These are phyloP conservation scores for Tylopilus sp. DNA, from an alignment of 768 basidiomycete genomes.

Conservation along the genomic window DNA sequence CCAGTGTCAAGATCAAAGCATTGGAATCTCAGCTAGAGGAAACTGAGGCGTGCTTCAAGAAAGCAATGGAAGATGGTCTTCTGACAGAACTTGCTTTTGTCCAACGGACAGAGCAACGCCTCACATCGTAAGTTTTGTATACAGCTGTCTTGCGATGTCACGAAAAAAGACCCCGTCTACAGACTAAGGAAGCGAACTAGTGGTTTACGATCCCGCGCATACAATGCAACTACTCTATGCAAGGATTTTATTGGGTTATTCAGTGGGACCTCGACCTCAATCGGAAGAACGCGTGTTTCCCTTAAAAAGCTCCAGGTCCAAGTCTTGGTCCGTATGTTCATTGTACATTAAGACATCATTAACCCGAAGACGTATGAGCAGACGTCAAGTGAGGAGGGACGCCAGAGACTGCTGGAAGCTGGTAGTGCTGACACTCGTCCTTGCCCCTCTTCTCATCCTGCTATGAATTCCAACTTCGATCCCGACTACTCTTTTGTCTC, in stretches of 20 bases:
- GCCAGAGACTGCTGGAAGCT: too few species aligned
- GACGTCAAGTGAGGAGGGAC: not conserved
- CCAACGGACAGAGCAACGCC: not conserved
- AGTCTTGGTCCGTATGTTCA: not conserved
- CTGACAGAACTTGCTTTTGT: not conserved
- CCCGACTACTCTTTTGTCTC: fast-evolving
- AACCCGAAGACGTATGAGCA: not conserved
- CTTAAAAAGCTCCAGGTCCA: not conserved
- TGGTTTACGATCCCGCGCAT: not conserved
- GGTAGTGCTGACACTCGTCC: too few species aligned
- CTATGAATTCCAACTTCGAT: not conserved
- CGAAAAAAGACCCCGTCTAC: not conserved
- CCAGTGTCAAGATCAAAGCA: conserved; percentile 2
- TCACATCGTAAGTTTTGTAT: not conserved
- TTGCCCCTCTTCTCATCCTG: not conserved
- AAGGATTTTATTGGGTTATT: not conserved
- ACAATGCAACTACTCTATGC: not conserved
- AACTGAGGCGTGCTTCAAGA: not conserved
- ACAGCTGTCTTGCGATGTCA: not conserved
- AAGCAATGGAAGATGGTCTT: conserved; percentile 5
- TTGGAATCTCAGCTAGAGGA: conserved; percentile 2
- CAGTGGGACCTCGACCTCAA: not conserved
- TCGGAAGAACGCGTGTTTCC: not conserved
- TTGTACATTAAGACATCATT: too few species aligned
- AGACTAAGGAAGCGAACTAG: not conserved